These are phyloP conservation scores for Aspergillus sp. DNA, from an alignment of 2,329 filamentous ascomycete genomes.

Conservation along the genomic window DNA sequence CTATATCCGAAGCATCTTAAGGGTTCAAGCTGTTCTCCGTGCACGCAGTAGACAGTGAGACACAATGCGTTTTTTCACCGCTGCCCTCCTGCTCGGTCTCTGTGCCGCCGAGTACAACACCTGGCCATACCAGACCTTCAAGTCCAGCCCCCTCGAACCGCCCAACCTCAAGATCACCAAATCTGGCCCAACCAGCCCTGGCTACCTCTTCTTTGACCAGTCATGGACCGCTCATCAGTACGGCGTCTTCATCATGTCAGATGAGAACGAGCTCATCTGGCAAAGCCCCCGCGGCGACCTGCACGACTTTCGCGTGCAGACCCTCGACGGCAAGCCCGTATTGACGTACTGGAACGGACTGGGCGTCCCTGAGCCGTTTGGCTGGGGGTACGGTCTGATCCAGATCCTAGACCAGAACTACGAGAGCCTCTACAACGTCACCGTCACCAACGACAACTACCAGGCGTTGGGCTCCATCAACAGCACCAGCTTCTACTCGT, in stretches of 20 bases:
- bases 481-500: conserved; percentile 16
- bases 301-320: conserved; percentile 25
- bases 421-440: conserved; percentile 25
- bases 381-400: conserved; percentile 22
- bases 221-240: not conserved
- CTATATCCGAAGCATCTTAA: no score
- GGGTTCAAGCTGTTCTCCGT: no score
- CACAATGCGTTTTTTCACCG: not conserved
- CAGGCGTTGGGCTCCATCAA: conserved; percentile 18
- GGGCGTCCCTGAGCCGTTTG: conserved; percentile 16
- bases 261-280: conserved; percentile 25
- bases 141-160: not conserved
- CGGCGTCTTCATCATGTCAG: conserved; percentile 21
- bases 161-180: not conserved
- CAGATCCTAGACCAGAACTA: conserved; percentile 27
- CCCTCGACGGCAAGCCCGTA: conserved; percentile 23
- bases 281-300: conserved; percentile 22
- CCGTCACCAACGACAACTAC: conserved; percentile 15
- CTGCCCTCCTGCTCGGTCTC: not conserved
- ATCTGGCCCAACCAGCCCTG: not conserved
- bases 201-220: not conserved
- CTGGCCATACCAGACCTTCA: not conserved
- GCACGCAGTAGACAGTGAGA: no score
- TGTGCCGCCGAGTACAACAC: not conserved
- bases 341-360: conserved; percentile 26